Evolutionary conservation across 768 basidiomycete genomes (phyloP).

Genomic region (Amanita inopinata): DNA sequence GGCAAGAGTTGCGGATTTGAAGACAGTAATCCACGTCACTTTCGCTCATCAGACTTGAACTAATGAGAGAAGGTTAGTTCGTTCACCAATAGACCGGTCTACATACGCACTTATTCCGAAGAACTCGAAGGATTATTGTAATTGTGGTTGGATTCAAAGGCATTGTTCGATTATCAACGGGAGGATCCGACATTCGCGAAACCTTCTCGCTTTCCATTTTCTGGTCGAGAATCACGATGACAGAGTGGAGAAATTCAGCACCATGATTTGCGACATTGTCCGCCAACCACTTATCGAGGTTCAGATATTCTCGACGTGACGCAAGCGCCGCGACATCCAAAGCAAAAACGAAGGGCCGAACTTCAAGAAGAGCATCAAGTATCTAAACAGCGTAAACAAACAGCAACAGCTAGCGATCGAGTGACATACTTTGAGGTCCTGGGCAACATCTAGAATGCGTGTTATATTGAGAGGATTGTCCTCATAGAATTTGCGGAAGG

Average conservation of each 20-base stretch:
- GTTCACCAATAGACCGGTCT: not conserved
- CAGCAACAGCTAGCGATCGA: not conserved
- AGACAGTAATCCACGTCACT: conserved; percentile 80
- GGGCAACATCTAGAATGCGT: conserved; percentile 88
- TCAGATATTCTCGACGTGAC: conserved; percentile 86
- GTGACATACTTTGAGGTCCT: conserved; percentile 72
- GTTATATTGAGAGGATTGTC: conserved; percentile 91
- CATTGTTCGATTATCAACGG: conserved; percentile 74
- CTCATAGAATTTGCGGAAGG: conserved; percentile 86
- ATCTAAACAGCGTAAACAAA: conserved; percentile 40
- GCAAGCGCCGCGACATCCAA: conserved; percentile 93
- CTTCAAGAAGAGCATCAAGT: conserved; percentile 84
- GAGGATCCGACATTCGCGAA: conserved; percentile 66
- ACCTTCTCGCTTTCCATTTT: conserved; percentile 89
- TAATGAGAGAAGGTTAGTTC: conserved; percentile 18
- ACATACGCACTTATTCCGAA: conserved; percentile 66
- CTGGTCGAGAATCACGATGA: conserved; percentile 82
- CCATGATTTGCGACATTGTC: conserved; percentile 80
- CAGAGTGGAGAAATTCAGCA: conserved; percentile 75
- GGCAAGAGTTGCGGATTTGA: conserved; percentile 85
- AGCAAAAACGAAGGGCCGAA: conserved; percentile 81
- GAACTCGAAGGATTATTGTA: conserved; percentile 83
- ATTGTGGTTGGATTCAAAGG: conserved; percentile 80
- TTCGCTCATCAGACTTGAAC: conserved; percentile 64
- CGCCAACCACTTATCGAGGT: conserved; percentile 94